Base-by-base conservation (phyloP, 305 asterid genomes). In the Fraxinus xanthoxyloides region DNA sequence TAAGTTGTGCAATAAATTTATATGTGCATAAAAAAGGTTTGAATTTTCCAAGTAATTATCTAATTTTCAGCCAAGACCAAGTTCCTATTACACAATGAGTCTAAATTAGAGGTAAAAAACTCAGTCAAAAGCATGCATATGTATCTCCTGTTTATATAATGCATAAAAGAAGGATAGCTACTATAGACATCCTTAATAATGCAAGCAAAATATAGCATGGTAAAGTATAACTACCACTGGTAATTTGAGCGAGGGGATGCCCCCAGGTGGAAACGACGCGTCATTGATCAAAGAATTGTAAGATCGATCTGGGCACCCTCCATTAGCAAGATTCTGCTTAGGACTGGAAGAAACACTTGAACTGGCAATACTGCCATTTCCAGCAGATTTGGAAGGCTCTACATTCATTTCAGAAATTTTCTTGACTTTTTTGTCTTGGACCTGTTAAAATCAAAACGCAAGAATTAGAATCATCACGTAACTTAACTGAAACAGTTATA, bases 361-460 rank as follows among this genome's bases (percentile, higher is more conserved):
- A 84, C 95, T 91, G 80, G 94, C 90, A 59, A 85, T 79, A 72
- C 89, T 86, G 54, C 95, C 93, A 80, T 90, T 93, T 83, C 97
- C 98, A 82, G 89, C 85, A 85, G 88, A 88, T 89, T 91, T 91
- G 76, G 90, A 88, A 78, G 90, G 85, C 87, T 88, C 97, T 38
- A 87, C 79, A 84, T 93, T 96, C 97, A 96, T 90, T 0, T 91
- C 97, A 79, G 93, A 87, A 82, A 96, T 82, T 89, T 94, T 96
- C 92, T 93, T 94, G 82, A 96, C 90, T 85, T 92, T 94, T 92
- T 96, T 94, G 90, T 93, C 98, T 87, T 93, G 99, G 85, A 96
- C 98, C 99, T 96, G 94, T 83, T 84, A 76, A 69, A 51, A 65
- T 48, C 21, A 56, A 78, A 24, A 78, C 40, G 40, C 32, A 78